Conservation (phyloP, 108 stramenopile genomes). For the Fistulifera solaris region DNA sequence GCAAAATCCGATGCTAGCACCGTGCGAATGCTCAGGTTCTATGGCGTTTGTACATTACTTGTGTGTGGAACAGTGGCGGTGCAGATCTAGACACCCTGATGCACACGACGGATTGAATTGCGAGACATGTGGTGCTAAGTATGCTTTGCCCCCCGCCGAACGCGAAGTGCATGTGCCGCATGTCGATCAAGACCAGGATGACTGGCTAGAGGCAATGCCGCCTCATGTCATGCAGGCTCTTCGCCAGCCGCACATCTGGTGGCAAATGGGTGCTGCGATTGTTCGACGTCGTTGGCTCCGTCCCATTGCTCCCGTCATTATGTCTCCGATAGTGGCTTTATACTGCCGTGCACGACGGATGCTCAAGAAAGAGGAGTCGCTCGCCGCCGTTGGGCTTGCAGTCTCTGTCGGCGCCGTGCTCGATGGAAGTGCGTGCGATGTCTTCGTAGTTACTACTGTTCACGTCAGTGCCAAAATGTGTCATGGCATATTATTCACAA, state of each 20-base stretch:
- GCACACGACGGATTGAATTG: constrained; percentile 70
- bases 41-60: constrained; percentile 91
- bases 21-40: constrained; percentile 82
- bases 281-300: constrained; percentile 65
- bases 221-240: constrained; percentile 83
- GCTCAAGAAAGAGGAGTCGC: constrained; percentile 81
- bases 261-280: constrained; percentile 72
- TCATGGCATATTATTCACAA: constrained; percentile 91
- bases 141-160: constrained; percentile 80
- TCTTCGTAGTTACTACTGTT: constrained; percentile 83
- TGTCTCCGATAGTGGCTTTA: constrained; percentile 69
- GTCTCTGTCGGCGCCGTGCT: constrained; percentile 74
- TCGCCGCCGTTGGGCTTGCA: constrained; percentile 86
- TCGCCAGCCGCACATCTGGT: constrained; percentile 69
- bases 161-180: constrained; percentile 27
- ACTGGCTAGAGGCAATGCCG: constrained; percentile 87
- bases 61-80: constrained; percentile 86
- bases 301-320: constrained; percentile 68
- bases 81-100: constrained; percentile 75
- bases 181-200: constrained; percentile 39
- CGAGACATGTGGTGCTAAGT: constrained; percentile 72
- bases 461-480: constrained; percentile 86
- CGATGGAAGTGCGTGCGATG: constrained; percentile 90
- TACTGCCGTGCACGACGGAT: constrained; percentile 75
- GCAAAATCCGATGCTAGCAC: constrained; percentile 80